Conservation (phyloP, 2,329 filamentous ascomycete species). For the Penicillium sp. region DNA sequence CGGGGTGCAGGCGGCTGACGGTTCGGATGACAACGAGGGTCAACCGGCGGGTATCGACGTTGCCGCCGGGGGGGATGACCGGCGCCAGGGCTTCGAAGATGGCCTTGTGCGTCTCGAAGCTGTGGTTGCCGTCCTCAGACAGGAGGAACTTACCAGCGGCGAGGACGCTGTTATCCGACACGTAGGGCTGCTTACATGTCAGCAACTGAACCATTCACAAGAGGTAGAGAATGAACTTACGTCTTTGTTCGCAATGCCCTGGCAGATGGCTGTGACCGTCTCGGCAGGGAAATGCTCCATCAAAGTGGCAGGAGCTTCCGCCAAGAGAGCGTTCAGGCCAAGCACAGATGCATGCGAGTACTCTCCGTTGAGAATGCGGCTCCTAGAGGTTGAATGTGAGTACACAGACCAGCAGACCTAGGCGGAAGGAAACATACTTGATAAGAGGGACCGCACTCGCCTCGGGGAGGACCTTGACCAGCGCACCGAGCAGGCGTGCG, state of each 20-base stretch:
- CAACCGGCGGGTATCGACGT: slow-evolving; percentile 80
- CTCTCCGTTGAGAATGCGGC: slow-evolving; percentile 73
- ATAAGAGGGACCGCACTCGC: slow-evolving; percentile 64
- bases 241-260: slow-evolving; percentile 74
- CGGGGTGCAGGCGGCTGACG: slow-evolving; percentile 72
- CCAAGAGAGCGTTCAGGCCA: slow-evolving; percentile 81
- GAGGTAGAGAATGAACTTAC: slow-evolving; percentile 51
- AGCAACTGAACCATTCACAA: slow-evolving; percentile 5
- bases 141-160: slow-evolving; percentile 90
- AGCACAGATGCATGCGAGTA: slow-evolving; percentile 77
- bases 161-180: slow-evolving; percentile 83
- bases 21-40: slow-evolving; percentile 86
- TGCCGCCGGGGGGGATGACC: slow-evolving; percentile 72
- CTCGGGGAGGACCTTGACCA: slow-evolving; percentile 79
- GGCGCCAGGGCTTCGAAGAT: slow-evolving; percentile 76
- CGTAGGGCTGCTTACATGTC: slow-evolving; percentile 60
- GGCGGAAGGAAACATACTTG: slow-evolving; percentile 44
- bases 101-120: slow-evolving; percentile 72
- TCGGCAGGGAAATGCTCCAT: slow-evolving; percentile 69
- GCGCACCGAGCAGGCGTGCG: slow-evolving; percentile 81
- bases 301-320: slow-evolving; percentile 72
- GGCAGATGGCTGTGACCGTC: slow-evolving; percentile 70
- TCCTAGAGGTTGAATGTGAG: slow-evolving; percentile 46
- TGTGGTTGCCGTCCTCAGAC: slow-evolving; percentile 55
- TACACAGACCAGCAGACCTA: neutral